These are phyloP conservation scores for Chalciporus piperatus DNA, from an alignment of 768 basidiomycete genomes.

Conservation along the genomic window DNA sequence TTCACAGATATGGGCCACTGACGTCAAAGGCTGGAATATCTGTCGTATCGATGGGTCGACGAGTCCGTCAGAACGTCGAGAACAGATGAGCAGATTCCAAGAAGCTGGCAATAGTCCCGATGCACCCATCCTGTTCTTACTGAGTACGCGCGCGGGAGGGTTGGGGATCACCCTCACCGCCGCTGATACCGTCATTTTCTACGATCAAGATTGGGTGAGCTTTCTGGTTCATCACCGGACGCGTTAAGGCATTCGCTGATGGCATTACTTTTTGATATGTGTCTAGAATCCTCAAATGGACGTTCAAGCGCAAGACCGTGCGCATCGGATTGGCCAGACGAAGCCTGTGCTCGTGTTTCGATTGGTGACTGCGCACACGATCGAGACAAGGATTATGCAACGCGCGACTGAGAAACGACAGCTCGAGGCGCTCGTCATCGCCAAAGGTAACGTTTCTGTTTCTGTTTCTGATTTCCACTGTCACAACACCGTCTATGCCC, in stretches of 20 bases:
- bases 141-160: constrained; percentile 94
- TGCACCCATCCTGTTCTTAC: constrained; percentile 74
- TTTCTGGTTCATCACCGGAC: not conserved
- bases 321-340: constrained; percentile 95
- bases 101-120: constrained; percentile 55
- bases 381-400: constrained; percentile 91
- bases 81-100: constrained; percentile 86
- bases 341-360: constrained; percentile 88
- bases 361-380: constrained; percentile 80
- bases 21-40: constrained; percentile 76
- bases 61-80: constrained; percentile 73
- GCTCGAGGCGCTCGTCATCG: constrained; percentile 93
- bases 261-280: no score
- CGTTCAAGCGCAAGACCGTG: constrained; percentile 91
- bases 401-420: constrained; percentile 84
- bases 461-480: not conserved
- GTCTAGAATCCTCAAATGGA: constrained; percentile 96
- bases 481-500: no score
- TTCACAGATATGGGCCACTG: constrained; percentile 66
- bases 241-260: constrained; percentile 5
- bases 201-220: constrained; percentile 25
- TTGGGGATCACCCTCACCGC: constrained; percentile 96
- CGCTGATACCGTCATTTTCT: constrained; percentile 31
- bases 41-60: constrained; percentile 94
- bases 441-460: constrained; percentile 60